These are phyloP conservation scores for Picochlorum sp. DNA, from an alignment of 139 green algal species.

Conservation along the genomic window DNA sequence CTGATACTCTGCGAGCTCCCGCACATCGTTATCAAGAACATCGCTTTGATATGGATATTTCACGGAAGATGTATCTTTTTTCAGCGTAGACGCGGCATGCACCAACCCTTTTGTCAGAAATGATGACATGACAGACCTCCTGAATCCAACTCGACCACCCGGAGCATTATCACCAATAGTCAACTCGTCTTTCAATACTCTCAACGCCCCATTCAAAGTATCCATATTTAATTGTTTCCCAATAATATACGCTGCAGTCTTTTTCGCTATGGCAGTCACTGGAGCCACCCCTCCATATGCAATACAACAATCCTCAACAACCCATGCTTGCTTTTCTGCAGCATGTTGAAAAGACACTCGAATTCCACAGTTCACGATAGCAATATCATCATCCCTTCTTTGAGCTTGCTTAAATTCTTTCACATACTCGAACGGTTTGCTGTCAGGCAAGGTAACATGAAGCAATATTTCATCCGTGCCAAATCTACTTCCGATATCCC, in stretches of 20 bases:
- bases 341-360: constrained; percentile 37
- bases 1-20: constrained; percentile 36
- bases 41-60: constrained; percentile 1
- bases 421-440: constrained; percentile 68
- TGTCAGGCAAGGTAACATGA: constrained; percentile 65
- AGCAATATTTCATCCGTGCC: constrained; percentile 65
- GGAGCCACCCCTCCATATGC: constrained; percentile 83
- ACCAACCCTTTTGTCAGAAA: constrained; percentile 85
- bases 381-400: constrained; percentile 93
- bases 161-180: constrained; percentile 59
- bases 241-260: constrained; percentile 34
- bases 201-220: constrained; percentile 53
- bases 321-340: constrained; percentile 25
- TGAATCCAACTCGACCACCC: constrained; percentile 83
- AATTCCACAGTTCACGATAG: constrained; percentile 91
- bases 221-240: constrained; percentile 44
- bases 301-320: constrained; percentile 54
- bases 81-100: constrained; percentile 25
- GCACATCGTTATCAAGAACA: constrained; percentile 11
- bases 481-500: constrained; percentile 82
- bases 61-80: constrained; percentile 19
- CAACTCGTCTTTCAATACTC: constrained; percentile 65
- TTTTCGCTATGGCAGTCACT: constrained; percentile 54
- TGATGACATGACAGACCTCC: constrained; percentile 65
- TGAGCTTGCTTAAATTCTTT: constrained; percentile 94